A percentile compares a stretch with the other conserved stretches of the same genome.
phyloP scores from a whole-genome alignment of 2,329 filamentous ascomycete species.

The Pyricularia grisea region DNA sequence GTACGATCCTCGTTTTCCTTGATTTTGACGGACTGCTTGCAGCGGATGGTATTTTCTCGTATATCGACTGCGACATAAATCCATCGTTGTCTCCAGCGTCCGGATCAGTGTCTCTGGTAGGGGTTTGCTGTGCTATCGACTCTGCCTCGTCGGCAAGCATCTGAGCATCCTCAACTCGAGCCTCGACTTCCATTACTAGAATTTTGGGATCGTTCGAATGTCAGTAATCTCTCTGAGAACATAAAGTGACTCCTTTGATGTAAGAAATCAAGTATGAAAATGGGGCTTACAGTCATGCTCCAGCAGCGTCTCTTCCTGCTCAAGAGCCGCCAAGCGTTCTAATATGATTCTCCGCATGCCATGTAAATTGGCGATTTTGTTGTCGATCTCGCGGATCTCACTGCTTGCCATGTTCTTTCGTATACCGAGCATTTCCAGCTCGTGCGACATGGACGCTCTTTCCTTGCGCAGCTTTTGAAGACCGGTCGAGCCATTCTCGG shows the following conservation, averaged over 20 bases:
- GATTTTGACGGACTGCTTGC: slow-evolving; percentile 38
- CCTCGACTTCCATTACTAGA: slow-evolving; percentile 54
- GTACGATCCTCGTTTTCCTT: slow-evolving; percentile 46
- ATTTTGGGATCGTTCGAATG: not conserved
- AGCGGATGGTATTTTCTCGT: slow-evolving; percentile 70
- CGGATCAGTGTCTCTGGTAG: slow-evolving; percentile 43
- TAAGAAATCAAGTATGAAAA: slow-evolving; percentile 15
- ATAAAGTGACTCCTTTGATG: not conserved
- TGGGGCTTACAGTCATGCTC: slow-evolving; percentile 69
- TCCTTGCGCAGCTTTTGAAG: slow-evolving; percentile 71
- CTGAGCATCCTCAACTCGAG: slow-evolving; percentile 52
- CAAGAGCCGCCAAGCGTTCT: slow-evolving; percentile 73
- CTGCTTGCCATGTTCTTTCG: slow-evolving; percentile 96
- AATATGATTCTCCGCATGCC: slow-evolving; percentile 89
- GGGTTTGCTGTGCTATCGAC: slow-evolving; percentile 40
- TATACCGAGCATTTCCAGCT: slow-evolving; percentile 82
- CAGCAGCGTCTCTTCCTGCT: slow-evolving; percentile 82
- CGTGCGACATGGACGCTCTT: slow-evolving; percentile 68
- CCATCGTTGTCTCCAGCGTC: slow-evolving; percentile 38
- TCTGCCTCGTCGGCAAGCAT: slow-evolving; percentile 49
- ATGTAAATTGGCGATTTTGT: slow-evolving; percentile 87
- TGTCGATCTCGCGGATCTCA: slow-evolving; percentile 94
- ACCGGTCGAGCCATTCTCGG: slow-evolving; percentile 49
- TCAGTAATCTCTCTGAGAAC: not conserved
- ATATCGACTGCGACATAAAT: slow-evolving; percentile 98